phyloP scores from a whole-genome alignment of 371 early-diverging fungal species.

The Lichtheimia ramosa region DNA sequence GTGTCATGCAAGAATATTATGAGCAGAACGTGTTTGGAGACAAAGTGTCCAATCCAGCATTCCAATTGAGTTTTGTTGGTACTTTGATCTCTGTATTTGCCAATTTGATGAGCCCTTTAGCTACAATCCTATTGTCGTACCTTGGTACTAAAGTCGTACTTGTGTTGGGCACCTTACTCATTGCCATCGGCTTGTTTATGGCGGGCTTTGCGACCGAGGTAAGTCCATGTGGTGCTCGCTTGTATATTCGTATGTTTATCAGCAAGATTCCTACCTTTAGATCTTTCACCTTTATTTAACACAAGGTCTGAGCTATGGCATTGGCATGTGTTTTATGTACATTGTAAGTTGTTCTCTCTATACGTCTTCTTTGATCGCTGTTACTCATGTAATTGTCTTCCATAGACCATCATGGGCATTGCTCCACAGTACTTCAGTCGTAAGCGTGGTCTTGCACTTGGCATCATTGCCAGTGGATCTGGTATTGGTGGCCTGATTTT shows the following conservation, averaged over 20 bases:
- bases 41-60: constrained; percentile 7
- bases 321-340: constrained; percentile 7
- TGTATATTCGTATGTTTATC: no score
- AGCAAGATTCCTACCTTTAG: constrained; percentile 6
- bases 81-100: constrained; percentile 34
- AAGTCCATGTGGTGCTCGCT: neutral
- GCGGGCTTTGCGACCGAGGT: constrained; percentile 30
- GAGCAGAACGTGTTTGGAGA: constrained; percentile 19
- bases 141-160: constrained; percentile 22
- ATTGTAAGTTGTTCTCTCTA: neutral
- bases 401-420: constrained; percentile 30
- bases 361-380: no score
- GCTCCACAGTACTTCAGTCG: constrained; percentile 68
- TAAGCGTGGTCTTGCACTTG: constrained; percentile 65
- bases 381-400: neutral
- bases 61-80: constrained; percentile 28
- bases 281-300: constrained; percentile 63
- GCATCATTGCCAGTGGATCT: constrained; percentile 68
- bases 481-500: constrained; percentile 73
- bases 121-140: constrained; percentile 23
- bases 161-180: constrained; percentile 20
- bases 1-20: constrained; percentile 36
- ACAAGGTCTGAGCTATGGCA: constrained; percentile 45
- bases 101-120: constrained; percentile 28
- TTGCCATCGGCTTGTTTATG: constrained; percentile 24